Conservation (phyloP, 176 grass and related monocot species). For the Dendrocalamus sinicus region DNA sequence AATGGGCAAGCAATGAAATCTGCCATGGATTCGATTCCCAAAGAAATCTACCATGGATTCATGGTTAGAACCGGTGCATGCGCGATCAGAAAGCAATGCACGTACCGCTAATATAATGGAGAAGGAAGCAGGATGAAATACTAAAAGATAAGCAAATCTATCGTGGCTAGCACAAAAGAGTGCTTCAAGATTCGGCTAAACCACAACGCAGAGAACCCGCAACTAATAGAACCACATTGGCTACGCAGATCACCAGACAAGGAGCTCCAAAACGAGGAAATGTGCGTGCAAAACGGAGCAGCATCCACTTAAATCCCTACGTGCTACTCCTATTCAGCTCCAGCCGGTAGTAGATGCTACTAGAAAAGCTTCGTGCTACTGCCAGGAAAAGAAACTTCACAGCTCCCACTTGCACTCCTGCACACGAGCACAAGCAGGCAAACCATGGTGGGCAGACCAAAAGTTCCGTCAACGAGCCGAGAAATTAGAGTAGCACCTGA, state of each 20-base stretch:
- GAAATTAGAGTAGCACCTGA: not conserved
- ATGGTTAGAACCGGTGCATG: conserved; percentile 7
- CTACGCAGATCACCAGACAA: not conserved
- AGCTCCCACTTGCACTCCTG: not conserved
- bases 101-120: not conserved
- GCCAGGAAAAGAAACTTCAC: not conserved
- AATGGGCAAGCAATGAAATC: not conserved
- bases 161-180: not conserved
- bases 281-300: not conserved
- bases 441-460: not conserved
- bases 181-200: not conserved
- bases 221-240: not conserved
- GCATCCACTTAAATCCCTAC: not conserved
- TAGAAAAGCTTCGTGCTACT: not conserved
- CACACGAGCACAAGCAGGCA: not conserved
- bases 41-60: conserved; percentile 12
- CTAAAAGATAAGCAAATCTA: conserved; percentile 1
- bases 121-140: not conserved
- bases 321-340: not conserved
- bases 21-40: not conserved
- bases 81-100: conserved; percentile 21
- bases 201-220: not conserved
- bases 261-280: not conserved
- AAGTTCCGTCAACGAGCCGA: not conserved
- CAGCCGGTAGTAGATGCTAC: not conserved